Base-by-base conservation (phyloP, 371 early-diverging fungal species). In the Mucor ambiguus region DNA sequence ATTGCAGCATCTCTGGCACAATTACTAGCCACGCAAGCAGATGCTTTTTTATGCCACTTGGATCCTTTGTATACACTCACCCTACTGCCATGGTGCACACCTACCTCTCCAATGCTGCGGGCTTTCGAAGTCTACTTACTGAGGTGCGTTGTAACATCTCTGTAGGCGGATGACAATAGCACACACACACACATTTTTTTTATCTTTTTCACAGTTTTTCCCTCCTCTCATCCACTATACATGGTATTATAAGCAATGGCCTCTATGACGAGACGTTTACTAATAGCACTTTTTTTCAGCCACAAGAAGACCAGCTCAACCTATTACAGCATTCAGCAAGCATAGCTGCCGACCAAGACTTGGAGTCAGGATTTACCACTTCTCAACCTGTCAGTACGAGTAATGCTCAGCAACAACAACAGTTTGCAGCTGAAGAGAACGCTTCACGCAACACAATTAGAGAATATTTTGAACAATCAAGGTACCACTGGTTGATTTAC, bases 381-480 rank as follows among this genome's bases (percentile, higher is more conserved):
- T 22, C 64, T 10, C 60, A 60, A 29, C 57, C 64, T 56, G 56
- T 43, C 44, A 57, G 32, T n/a, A 37, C n/a, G 20, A 62, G 41
- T 20, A 62, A 54, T 29, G 29, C 38, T 41, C 52, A 26, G 33
- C 18, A 32, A 8, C 60, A 60, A 29, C 29, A 24, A 28, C 28
- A 26, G 26, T 30, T 18, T 16, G 56, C 3, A 33, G 1, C 5
- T 12, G 29, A 58, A 30, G 73, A 72, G 55, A 67, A 44, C 11
- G 63, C 46, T 16, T 56, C 58, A 14, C 63, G 64, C 55, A 67
- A 66, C 58, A 73, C 58, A 24, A 68, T 79, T 33, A 70, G 71
- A 66, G 81, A 78, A 9, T 81, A 81, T 57, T 81, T 81, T 66
- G 71, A 81, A 49, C 78, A 78, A 41, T 81, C 81, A 22, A 81